Base-by-base conservation (phyloP, 768 basidiomycete species). In the Leucogyrophana mollusca region DNA sequence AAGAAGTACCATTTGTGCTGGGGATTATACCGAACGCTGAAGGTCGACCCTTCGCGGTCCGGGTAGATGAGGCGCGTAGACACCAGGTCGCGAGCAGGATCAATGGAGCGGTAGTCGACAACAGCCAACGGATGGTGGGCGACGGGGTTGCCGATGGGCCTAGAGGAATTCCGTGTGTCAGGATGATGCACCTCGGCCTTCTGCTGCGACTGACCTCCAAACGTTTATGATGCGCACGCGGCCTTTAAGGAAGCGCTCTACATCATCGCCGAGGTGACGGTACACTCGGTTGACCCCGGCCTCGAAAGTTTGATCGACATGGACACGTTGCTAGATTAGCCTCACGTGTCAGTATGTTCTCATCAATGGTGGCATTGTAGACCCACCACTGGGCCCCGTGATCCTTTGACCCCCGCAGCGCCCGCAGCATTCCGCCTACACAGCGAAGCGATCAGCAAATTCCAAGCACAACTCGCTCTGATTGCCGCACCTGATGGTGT, bases 181-280 rank as follows among this genome's bases (percentile, higher is more conserved):
- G 46, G 6, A 3, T 1, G 5, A 21, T 8, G n/a, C 9, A 22
- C 21, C n/a, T 22, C 8, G 40, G 21, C 21, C 16, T 10, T 41
- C 5, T 9, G 22, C 8, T 8, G 0, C 9, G 11, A 39, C 51
- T 36, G 8, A 60, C 52, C 74, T 70, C 74, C 74, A 74, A 40
- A 74, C 67, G 50, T 76, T 76, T 56, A 76, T 72, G 53, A 75
- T 72, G 40, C 68, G 71, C 24, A 66, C 62, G 39, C 73, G 71
- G 10, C 64, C 58, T 46, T 69, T 61, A 43, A 76, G 60, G 16
- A 73, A 64, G 13, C 62, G 65, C 47, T 72, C 69, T 1, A 71
- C 75, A 21, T 76, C 73, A 9, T 62, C 65, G 4, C 62, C 62
- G 17, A 69, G 66, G 36, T 74, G 72, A 13, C 57, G 49, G 20